Evolutionary conservation across 2,329 filamentous ascomycete species (phyloP).

Genomic region (Bipolaris cookei): DNA sequence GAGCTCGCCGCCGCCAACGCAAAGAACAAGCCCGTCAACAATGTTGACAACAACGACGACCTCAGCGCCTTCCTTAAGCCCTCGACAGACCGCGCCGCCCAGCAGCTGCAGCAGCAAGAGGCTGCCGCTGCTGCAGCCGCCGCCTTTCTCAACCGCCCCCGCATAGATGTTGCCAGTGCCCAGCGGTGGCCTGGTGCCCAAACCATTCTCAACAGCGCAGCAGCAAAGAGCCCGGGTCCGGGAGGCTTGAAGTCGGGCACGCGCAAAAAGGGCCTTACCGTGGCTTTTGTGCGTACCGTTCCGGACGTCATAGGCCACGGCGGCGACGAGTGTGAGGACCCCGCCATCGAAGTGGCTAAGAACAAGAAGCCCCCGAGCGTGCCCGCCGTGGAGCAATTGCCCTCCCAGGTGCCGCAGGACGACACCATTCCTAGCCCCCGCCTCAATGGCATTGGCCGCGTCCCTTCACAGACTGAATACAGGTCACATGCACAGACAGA

Average conservation of each 20-base stretch:
- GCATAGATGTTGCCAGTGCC: slow-evolving; percentile 58
- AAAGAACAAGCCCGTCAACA: slow-evolving; percentile 31
- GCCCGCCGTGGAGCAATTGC: slow-evolving; percentile 24
- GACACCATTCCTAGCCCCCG: slow-evolving; percentile 38
- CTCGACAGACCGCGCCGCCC: slow-evolving; percentile 55
- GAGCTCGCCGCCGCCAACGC: slow-evolving; percentile 44
- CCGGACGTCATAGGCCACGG: slow-evolving; percentile 90
- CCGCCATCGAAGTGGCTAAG: slow-evolving; percentile 73
- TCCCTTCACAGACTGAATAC: slow-evolving; percentile 34
- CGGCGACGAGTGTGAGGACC: slow-evolving; percentile 81
- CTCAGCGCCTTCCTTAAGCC: slow-evolving; percentile 66
- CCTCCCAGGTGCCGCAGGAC: slow-evolving; percentile 36
- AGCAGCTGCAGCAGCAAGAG: slow-evolving; percentile 31
- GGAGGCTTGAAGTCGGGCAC: slow-evolving; percentile 48
- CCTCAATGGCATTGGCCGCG: slow-evolving; percentile 36
- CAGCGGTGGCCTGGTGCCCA: slow-evolving; percentile 59
- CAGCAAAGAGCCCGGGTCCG: slow-evolving; percentile 45
- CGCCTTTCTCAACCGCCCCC: slow-evolving; percentile 45
- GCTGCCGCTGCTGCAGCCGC: slow-evolving; percentile 27
- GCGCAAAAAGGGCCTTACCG: slow-evolving; percentile 70
- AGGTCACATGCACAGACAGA: slow-evolving; percentile 37
- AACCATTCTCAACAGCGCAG: slow-evolving; percentile 49
- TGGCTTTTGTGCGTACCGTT: slow-evolving; percentile 73
- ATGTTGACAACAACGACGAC: slow-evolving; percentile 42
- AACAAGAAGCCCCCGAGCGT: slow-evolving; percentile 52